phyloP scores from a whole-genome alignment of 2,329 filamentous ascomycete genomes.

The Ceratocystis alfenasii region DNA sequence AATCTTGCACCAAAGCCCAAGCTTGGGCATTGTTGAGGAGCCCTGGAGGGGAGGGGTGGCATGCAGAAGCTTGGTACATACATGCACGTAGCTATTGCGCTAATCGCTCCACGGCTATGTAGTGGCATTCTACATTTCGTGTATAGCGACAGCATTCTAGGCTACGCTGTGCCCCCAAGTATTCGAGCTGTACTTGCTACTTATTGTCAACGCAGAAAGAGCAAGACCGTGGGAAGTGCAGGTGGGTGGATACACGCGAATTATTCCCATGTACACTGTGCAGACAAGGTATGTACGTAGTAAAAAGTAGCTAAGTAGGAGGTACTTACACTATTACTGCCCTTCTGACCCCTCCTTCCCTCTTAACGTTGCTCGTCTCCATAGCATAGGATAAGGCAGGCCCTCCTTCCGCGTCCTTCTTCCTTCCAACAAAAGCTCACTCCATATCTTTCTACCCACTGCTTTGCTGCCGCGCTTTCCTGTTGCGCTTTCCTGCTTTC shows the following conservation, averaged over 20 bases:
- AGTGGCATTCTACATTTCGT: background rate
- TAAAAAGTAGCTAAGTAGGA: background rate
- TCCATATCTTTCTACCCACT: background rate
- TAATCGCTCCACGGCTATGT: background rate
- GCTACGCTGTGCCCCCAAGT: too few species aligned
- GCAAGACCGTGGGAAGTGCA: background rate
- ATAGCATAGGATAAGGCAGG: background rate
- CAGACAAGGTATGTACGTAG: background rate
- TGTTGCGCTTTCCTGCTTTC: too few species aligned
- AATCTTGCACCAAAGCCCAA: background rate
- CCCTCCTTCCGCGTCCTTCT: background rate
- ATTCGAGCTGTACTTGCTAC: too few species aligned
- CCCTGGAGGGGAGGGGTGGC: background rate
- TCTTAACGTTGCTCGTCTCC: background rate
- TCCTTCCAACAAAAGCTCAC: background rate
- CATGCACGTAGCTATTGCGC: background rate
- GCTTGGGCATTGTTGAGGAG: constrained; percentile 13
- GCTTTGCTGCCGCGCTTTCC: too few species aligned
- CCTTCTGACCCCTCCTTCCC: background rate
- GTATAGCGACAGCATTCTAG: too few species aligned
- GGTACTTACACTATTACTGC: background rate
- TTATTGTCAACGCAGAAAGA: background rate
- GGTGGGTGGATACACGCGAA: background rate
- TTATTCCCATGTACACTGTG: background rate
- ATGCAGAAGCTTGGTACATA: background rate